Evolutionary conservation across 345 rosid species (phyloP), one percentile per base, ranked within the genome.

Genomic region (Erysimum cheiranthoides): DNA sequence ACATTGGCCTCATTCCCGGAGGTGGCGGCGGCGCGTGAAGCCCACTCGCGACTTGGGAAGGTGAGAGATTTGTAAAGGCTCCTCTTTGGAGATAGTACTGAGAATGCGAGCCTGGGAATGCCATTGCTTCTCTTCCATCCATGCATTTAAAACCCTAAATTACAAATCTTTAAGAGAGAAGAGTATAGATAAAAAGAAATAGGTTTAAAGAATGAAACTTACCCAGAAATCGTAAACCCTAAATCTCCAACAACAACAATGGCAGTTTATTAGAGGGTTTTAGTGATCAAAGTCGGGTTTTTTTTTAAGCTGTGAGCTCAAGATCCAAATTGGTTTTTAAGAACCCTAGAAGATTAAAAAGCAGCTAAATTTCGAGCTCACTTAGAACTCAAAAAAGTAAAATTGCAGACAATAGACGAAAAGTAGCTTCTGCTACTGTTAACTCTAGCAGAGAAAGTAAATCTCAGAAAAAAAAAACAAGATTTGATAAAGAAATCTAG

Each of bases 111-210:
- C 93, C 86, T 70, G 98, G 85, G 63, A 90, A 83, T 80, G 90
- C 70, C 91, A 90, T 90, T 67, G 90, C 98, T 85, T 93, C 99
- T 85, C 93, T 86, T 56, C 95, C 95, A 84, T 93, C 99, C 99
- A 96, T 96, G 89, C 96, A 96, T 91, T 84, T 84, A 95, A 89
- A 58, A 67, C 53, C 74, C 57, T 53, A 70, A 75, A 65, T 45
- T 31, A 60, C 75, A 61, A 69, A 34, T 50, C 76, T 25, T 69
- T 39, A 57, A 40, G 25, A 58, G 50, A 51, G 16, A n/a, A 6
- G 12, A 8, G 17, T 21, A 27, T 16, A n/a, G 25, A 21, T 34
- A 14, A 71, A 43, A 10, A 61, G 32, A 38, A 64, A 72, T 30
- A 54, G 66, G 66, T 39, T 4, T 28, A 65, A 63, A 49, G 31